phyloP scores from a whole-genome alignment of 1,284 basidiomycete species.

The Ceratobasidium theobromae region DNA sequence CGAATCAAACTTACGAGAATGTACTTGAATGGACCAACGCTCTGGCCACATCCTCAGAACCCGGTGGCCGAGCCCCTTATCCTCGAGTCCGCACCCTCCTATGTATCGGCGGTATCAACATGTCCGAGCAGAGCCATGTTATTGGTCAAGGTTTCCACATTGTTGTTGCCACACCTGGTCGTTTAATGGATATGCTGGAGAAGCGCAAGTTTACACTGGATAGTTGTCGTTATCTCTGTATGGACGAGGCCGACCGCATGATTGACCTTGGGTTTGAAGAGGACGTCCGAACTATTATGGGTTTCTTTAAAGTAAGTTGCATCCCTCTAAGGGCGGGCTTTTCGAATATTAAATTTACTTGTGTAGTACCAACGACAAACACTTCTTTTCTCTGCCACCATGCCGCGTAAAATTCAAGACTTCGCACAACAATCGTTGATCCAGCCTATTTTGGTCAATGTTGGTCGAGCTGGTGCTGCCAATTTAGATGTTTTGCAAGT shows the following conservation, averaged over 20 bases:
- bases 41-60: conserved; percentile 55
- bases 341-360: background rate
- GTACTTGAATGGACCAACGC: conserved; percentile 82
- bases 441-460: conserved; percentile 91
- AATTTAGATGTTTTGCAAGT: conserved; percentile 91
- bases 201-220: conserved; percentile 91
- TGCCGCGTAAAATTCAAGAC: conserved; percentile 98
- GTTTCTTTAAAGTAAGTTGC: conserved; percentile 80
- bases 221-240: conserved; percentile 91
- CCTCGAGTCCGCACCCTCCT: conserved; percentile 85
- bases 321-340: background rate
- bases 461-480: conserved; percentile 96
- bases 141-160: conserved; percentile 91
- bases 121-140: conserved; percentile 93
- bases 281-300: conserved; percentile 98
- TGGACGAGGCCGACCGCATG: conserved; percentile 99
- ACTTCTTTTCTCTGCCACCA: conserved; percentile 95
- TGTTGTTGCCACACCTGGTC: conserved; percentile 94
- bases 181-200: conserved; percentile 96
- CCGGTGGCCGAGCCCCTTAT: conserved; percentile 58
- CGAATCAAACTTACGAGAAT: conserved; percentile 95
- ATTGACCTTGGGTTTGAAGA: conserved; percentile 99
- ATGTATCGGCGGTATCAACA: conserved; percentile 97
- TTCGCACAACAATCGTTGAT: conserved; percentile 96
- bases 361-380: conserved; percentile 91